Conservation (phyloP, 805 yeast species). For the Candida ulmi region DNA sequence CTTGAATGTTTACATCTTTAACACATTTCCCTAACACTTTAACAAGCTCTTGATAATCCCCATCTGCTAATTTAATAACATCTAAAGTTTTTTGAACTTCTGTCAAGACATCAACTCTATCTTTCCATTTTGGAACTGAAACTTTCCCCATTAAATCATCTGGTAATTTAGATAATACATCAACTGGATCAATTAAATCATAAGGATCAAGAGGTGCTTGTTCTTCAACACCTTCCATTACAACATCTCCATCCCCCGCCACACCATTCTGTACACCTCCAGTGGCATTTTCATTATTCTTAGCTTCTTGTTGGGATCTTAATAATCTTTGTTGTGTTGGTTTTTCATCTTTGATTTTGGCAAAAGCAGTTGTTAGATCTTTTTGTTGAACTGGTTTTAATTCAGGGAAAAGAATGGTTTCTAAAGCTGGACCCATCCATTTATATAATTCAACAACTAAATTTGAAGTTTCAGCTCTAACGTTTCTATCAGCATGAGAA, state of each 20-base stretch:
- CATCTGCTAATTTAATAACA: constrained; percentile 50
- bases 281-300: constrained; percentile 10
- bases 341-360: constrained; percentile 34
- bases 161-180: constrained; percentile 63
- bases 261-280: no score
- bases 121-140: constrained; percentile 79
- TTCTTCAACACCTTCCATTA: constrained; percentile 23
- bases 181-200: constrained; percentile 65
- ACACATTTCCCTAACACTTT: constrained; percentile 61
- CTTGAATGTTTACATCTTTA: constrained; percentile 87
- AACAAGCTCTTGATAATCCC: constrained; percentile 63
- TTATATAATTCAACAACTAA: constrained; percentile 64
- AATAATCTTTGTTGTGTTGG: constrained; percentile 54
- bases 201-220: constrained; percentile 50
- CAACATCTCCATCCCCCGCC: constrained; percentile 21
- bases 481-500: constrained; percentile 81
- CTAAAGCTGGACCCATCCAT: constrained; percentile 62
- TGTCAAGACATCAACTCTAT: constrained; percentile 79
- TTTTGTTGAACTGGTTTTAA: constrained; percentile 90
- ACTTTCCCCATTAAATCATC: constrained; percentile 49
- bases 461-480: constrained; percentile 70
- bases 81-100: constrained; percentile 45
- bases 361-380: constrained; percentile 70
- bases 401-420: constrained; percentile 53
- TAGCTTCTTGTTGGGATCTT: constrained; percentile 43